A percentile compares a stretch with the other conserved stretches of the same genome.
phyloP scores from a whole-genome alignment of 2,329 filamentous ascomycete genomes.

The Fonsecaea multimorphosa region DNA sequence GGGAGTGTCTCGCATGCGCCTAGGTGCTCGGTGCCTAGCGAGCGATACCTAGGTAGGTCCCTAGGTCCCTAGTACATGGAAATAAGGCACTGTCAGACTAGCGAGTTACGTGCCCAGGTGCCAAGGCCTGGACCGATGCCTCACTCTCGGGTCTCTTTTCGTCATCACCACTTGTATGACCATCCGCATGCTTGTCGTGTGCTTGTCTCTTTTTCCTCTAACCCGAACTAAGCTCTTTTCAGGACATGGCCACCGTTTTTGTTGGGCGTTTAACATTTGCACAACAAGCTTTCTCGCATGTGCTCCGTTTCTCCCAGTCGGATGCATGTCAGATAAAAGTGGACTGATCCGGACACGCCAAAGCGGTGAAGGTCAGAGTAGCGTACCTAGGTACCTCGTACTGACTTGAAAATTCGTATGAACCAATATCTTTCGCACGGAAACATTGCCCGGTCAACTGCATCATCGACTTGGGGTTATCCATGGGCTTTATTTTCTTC shows the following conservation, averaged over 20 bases:
- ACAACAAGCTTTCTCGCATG: constrained; percentile 5
- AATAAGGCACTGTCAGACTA: neutral
- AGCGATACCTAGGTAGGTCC: too few relatives aligned
- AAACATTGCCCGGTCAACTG: neutral
- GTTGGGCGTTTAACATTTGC: constrained; percentile 1
- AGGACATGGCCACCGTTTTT: neutral
- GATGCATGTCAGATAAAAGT: neutral
- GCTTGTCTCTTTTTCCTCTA: neutral
- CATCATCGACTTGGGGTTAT: neutral
- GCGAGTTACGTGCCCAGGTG: neutral
- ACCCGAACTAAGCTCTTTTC: neutral
- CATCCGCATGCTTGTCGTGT: neutral
- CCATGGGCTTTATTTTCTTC: neutral
- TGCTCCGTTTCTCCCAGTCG: neutral
- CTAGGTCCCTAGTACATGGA: too few relatives aligned
- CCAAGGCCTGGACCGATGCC: neutral
- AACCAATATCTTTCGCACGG: neutral
- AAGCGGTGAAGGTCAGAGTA: constrained; percentile 4
- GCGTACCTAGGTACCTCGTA: neutral
- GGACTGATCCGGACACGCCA: constrained; percentile 1
- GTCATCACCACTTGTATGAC: neutral
- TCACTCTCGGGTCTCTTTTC: neutral
- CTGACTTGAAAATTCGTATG: neutral
- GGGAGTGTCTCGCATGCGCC: neutral
- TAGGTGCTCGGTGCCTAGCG: too few relatives aligned